These are phyloP conservation scores for Tulasnella sp. DNA, from an alignment of 768 basidiomycete species.

Conservation along the genomic window DNA sequence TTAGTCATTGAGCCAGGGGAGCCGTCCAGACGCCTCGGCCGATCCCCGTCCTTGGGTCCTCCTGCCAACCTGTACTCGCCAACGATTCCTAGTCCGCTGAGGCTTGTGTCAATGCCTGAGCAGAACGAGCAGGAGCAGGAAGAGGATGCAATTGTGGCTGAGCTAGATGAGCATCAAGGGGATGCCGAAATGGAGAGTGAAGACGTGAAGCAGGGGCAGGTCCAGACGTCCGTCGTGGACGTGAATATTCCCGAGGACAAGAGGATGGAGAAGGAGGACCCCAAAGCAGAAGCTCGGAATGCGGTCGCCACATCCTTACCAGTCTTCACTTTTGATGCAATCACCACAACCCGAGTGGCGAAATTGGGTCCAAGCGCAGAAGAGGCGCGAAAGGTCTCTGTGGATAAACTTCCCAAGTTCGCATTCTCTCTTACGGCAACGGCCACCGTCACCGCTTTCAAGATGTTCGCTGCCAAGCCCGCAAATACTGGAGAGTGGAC, in stretches of 20 bases:
- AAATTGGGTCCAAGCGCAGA: neutral
- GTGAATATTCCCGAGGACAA: neutral
- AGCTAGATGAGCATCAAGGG: neutral
- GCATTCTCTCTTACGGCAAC: conserved; percentile 7
- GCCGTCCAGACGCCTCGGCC: neutral
- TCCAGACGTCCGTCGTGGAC: neutral
- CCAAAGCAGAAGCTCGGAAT: neutral
- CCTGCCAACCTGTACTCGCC: conserved; percentile 1
- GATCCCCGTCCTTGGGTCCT: conserved; percentile 6
- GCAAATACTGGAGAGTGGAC: conserved; percentile 36
- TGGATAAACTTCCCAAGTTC: neutral
- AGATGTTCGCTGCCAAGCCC: conserved; percentile 39
- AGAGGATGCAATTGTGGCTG: neutral
- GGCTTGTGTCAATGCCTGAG: conserved; percentile 14
- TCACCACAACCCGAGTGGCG: neutral
- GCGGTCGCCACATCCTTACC: neutral
- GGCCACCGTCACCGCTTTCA: conserved; percentile 28
- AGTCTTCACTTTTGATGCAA: neutral
- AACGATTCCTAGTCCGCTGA: conserved; percentile 10
- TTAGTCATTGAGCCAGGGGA: conserved; percentile 10
- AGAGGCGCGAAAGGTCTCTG: neutral
- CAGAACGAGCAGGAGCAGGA: neutral
- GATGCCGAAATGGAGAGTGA: conserved; percentile 1
- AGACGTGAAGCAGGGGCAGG: neutral
- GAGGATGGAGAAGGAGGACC: neutral